These are phyloP conservation scores for Fusarium abutilonis DNA, from an alignment of 2,329 filamentous ascomycete species.

Conservation along the genomic window DNA sequence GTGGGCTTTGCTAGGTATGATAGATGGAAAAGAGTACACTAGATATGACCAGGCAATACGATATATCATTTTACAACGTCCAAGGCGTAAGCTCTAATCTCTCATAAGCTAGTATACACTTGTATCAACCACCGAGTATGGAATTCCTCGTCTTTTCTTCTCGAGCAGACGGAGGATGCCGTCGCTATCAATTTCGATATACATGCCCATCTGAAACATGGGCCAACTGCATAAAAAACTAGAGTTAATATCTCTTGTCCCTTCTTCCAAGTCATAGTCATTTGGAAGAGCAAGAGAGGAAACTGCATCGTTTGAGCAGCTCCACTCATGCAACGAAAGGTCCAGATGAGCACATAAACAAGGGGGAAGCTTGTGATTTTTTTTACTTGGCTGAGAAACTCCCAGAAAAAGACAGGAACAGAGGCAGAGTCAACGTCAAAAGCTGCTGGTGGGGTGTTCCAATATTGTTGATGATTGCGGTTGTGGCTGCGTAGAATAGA, in stretches of 20 bases:
- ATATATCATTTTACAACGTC: neutral
- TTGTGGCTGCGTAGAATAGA: too few relatives aligned
- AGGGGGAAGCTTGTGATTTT: neutral
- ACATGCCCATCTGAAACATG: neutral
- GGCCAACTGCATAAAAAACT: neutral
- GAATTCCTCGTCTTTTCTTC: too few relatives aligned
- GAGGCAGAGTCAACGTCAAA: neutral
- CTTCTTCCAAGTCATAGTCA: slow-evolving; percentile 2
- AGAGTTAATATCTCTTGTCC: too few relatives aligned
- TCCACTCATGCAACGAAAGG: slow-evolving; percentile 3
- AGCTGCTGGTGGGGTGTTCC: neutral
- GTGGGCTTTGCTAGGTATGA: neutral
- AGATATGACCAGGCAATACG: neutral
- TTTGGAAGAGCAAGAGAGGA: slow-evolving; percentile 16
- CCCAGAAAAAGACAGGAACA: neutral
- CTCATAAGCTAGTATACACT: neutral
- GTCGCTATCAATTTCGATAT: neutral
- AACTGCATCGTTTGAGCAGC: slow-evolving; percentile 3
- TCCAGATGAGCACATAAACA: neutral
- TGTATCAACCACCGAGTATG: too few relatives aligned
- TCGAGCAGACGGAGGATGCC: neutral
- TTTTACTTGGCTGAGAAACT: neutral
- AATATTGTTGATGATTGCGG: too few relatives aligned
- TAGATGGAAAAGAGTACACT: neutral
- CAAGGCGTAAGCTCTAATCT: neutral